Evolutionary conservation across 1,284 basidiomycete species (phyloP).

Genomic region (Naganishia cerealis): DNA sequence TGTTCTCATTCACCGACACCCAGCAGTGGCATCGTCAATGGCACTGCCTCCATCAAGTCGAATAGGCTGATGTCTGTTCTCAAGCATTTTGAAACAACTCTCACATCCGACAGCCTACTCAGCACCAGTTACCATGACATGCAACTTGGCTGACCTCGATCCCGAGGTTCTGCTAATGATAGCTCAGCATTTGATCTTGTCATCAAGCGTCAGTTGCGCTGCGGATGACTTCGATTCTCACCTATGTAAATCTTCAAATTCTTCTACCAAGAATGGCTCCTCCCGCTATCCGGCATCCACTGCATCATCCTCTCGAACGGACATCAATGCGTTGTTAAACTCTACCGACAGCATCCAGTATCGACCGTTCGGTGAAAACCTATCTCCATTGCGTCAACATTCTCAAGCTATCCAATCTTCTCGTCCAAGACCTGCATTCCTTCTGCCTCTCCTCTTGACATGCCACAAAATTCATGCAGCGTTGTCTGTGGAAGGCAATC

Average conservation of each 20-base stretch:
- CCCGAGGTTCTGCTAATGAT: conserved; percentile 4
- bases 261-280: not conserved
- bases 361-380: too few relatives aligned
- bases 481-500: conserved; percentile 50
- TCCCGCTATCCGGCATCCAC: not conserved
- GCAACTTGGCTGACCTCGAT: conserved; percentile 24
- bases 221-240: not conserved
- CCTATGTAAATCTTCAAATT: not conserved
- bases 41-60: not conserved
- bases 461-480: conserved; percentile 43
- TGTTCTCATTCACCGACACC: not conserved
- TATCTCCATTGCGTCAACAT: conserved; percentile 23
- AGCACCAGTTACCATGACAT: not conserved
- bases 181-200: conserved; percentile 16
- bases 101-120: not conserved
- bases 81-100: not conserved
- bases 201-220: not conserved
- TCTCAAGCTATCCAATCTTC: conserved; percentile 25
- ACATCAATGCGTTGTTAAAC: conserved; percentile 25
- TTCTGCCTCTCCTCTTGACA: conserved; percentile 46
- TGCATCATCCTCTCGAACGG: conserved; percentile 12
- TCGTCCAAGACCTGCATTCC: conserved; percentile 37
- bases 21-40: not conserved
- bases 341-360: not conserved
- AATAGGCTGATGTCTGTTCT: conserved; percentile 4